Percentiles rank a stretch among this genome's conserved stretches.
These are phyloP conservation scores for Ceratocystis cubensis DNA, from an alignment of 2,329 filamentous ascomycete genomes.

Conservation along the genomic window DNA sequence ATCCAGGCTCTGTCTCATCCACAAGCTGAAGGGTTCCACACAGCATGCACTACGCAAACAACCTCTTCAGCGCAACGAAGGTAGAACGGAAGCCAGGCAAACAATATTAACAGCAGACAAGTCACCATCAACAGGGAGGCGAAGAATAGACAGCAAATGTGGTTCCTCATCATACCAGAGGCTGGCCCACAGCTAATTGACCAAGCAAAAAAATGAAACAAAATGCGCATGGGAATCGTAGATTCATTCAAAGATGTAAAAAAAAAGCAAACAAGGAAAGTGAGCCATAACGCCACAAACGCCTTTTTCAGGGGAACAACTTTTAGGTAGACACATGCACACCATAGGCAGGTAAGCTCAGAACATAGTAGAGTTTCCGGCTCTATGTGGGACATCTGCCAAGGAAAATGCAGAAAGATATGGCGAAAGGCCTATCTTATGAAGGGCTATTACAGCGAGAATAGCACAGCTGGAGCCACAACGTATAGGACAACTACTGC, in stretches of 20 bases:
- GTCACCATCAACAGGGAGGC: background rate
- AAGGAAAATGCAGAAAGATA: background rate
- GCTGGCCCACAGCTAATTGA: background rate
- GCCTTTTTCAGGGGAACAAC: conserved; percentile 10
- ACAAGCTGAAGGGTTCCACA: conserved; percentile 2
- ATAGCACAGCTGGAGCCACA: background rate
- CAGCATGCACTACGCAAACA: conserved; percentile 8
- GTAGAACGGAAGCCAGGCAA: background rate
- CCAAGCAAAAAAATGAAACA: background rate
- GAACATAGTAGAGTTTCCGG: background rate
- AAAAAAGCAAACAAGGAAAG: background rate
- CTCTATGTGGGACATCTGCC: background rate
- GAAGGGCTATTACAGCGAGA: background rate
- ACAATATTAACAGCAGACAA: background rate
- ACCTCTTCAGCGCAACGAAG: background rate
- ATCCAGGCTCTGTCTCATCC: background rate
- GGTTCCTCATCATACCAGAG: conserved; percentile 10
- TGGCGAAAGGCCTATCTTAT: background rate
- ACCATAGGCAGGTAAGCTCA: background rate
- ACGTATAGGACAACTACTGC: background rate
- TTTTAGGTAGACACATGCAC: background rate
- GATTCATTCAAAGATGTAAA: background rate
- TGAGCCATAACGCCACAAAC: conserved; percentile 6
- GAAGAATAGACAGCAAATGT: background rate
- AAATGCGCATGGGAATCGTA: background rate